A percentile compares a stretch with the other conserved stretches of the same genome.
These are phyloP conservation scores for Umbelopsis isabellina DNA, from an alignment of 192 early-diverging fungal genomes.

Conservation along the genomic window DNA sequence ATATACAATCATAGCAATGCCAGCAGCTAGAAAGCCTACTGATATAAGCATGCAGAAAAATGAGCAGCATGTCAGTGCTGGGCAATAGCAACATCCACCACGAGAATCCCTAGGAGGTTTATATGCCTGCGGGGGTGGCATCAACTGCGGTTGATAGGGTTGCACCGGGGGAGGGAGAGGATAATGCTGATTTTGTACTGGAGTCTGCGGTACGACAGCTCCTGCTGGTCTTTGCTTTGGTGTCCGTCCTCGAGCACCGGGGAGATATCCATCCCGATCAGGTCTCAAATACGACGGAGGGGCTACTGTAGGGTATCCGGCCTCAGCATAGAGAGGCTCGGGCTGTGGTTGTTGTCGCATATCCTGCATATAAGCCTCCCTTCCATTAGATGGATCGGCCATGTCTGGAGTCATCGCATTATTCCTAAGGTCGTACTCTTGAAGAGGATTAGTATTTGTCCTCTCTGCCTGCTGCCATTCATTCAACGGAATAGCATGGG, in stretches of 20 bases:
- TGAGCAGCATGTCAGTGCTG: conserved; percentile 38
- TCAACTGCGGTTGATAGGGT: not conserved
- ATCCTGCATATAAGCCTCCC: conserved; percentile 21
- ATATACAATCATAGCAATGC: conserved; percentile 35
- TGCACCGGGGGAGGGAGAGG: not conserved
- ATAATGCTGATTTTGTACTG: conserved; percentile 2
- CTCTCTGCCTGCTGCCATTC: conserved; percentile 19
- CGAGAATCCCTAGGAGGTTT: not conserved
- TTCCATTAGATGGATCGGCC: conserved; percentile 27
- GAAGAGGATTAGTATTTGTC: conserved; percentile 1
- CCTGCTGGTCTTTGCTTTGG: not conserved
- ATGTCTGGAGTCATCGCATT: conserved; percentile 3
- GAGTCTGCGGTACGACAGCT: not conserved
- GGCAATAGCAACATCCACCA: conserved; percentile 32
- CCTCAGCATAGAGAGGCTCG: not conserved
- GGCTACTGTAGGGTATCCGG: conserved; percentile 11
- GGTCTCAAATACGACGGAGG: conserved; percentile 3
- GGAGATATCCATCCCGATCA: conserved; percentile 9
- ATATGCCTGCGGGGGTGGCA: conserved; percentile 8
- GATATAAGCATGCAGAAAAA: conserved; percentile 37
- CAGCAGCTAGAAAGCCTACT: conserved; percentile 33
- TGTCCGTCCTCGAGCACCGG: conserved; percentile 7
- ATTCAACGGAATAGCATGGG: conserved; percentile 9
- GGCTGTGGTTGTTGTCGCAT: not conserved
- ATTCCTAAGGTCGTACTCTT: not conserved